Evolutionary conservation across 2,329 filamentous ascomycete species (phyloP).

Genomic region (Aureobasidium zeae): DNA sequence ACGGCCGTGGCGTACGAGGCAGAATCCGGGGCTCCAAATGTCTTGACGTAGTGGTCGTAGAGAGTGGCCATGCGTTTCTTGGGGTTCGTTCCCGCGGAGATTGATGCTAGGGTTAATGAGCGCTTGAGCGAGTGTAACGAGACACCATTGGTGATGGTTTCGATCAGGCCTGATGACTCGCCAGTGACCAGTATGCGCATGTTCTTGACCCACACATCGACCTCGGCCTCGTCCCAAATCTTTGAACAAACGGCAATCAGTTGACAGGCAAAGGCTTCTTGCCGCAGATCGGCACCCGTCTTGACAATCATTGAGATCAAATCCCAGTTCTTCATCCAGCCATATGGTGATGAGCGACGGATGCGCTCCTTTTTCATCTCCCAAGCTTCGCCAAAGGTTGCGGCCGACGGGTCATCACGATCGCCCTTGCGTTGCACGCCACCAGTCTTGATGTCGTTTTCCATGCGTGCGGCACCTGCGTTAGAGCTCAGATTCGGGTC

Average conservation of each 20-base stretch:
- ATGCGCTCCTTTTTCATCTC: slow-evolving; percentile 76
- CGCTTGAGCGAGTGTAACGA: slow-evolving; percentile 80
- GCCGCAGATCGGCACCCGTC: slow-evolving; percentile 70
- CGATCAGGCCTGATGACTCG: slow-evolving; percentile 73
- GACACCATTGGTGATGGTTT: slow-evolving; percentile 81
- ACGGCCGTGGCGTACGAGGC: slow-evolving; percentile 62
- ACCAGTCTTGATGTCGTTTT: slow-evolving; percentile 80
- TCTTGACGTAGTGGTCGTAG: slow-evolving; percentile 70
- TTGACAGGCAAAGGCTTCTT: slow-evolving; percentile 81
- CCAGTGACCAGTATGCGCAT: slow-evolving; percentile 83
- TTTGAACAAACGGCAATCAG: slow-evolving; percentile 72
- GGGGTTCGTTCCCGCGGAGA: slow-evolving; percentile 64
- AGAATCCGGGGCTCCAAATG: slow-evolving; percentile 62
- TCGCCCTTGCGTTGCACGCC: slow-evolving; percentile 73
- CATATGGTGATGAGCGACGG: slow-evolving; percentile 72
- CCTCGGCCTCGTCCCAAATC: slow-evolving; percentile 66
- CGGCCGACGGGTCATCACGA: slow-evolving; percentile 75
- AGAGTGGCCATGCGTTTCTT: slow-evolving; percentile 68
- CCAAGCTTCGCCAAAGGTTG: slow-evolving; percentile 82
- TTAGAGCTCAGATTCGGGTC: slow-evolving; percentile 50
- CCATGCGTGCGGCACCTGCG: slow-evolving; percentile 73
- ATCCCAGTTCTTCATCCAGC: slow-evolving; percentile 87
- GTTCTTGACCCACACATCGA: slow-evolving; percentile 77
- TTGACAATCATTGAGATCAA: slow-evolving; percentile 81
- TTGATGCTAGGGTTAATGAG: slow-evolving; percentile 65